Percentiles rank a stretch among this genome's conserved stretches.
phyloP scores from a whole-genome alignment of 305 asterid species.

The Fraxinus albicans region DNA sequence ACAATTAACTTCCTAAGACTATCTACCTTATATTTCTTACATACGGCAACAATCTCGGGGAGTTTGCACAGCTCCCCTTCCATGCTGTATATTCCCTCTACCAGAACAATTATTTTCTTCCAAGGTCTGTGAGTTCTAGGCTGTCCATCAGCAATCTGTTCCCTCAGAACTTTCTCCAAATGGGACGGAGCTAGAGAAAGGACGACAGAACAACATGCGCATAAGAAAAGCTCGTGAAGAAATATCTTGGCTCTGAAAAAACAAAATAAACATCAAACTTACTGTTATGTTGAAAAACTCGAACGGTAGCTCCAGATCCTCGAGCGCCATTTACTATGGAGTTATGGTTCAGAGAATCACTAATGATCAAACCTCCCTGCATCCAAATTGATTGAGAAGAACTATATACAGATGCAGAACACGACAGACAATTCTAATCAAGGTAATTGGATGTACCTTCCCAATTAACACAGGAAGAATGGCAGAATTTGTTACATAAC shows the following conservation, averaged over 20 bases:
- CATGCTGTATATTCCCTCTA: constrained; percentile 99
- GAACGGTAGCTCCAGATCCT: constrained; percentile 96
- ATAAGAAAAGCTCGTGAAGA: neutral
- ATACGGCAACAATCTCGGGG: constrained; percentile 89
- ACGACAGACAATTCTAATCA: neutral
- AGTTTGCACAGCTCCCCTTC: constrained; percentile 97
- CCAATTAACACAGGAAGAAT: constrained; percentile 86
- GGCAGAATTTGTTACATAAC: constrained; percentile 38
- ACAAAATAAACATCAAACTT: constrained; percentile 24
- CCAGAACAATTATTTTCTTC: constrained; percentile 93
- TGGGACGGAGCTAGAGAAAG: constrained; percentile 74
- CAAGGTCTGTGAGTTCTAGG: constrained; percentile 98
- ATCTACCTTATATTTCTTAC: constrained; percentile 94
- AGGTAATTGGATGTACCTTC: constrained; percentile 50
- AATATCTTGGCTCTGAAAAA: neutral
- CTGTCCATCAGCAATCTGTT: constrained; percentile 93
- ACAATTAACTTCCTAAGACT: constrained; percentile 5
- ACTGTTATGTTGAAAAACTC: constrained; percentile 99
- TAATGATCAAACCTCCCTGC: constrained; percentile 93
- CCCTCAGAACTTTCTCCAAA: constrained; percentile 84
- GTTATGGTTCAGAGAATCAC: constrained; percentile 96
- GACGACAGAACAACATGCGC: constrained; percentile 22
- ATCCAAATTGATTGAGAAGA: neutral
- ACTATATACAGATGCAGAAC: neutral
- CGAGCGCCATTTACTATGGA: constrained; percentile 98